These are phyloP conservation scores for Brassica carinata DNA, from an alignment of 345 rosid genomes.

Conservation along the genomic window DNA sequence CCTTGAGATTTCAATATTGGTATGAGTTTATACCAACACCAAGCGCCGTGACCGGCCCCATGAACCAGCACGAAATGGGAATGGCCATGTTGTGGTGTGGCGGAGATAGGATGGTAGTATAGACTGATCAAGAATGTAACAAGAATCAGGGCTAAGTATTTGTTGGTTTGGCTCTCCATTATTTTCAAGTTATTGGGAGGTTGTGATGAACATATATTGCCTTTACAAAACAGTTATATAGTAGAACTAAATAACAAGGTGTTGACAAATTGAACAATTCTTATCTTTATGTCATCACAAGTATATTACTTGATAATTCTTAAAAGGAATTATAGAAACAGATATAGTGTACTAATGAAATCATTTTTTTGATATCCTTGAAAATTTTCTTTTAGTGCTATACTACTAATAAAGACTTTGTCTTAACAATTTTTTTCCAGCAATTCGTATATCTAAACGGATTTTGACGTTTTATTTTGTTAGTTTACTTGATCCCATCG, in stretches of 20 bases:
- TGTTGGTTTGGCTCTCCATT: slow-evolving; percentile 22
- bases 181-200: neutral
- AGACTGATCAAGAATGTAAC: slow-evolving; percentile 18
- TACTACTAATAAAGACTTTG: neutral
- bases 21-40: slow-evolving; percentile 37
- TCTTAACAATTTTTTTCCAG: neutral
- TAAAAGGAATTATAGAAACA: slow-evolving; percentile 14
- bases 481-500: neutral
- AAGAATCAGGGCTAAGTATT: slow-evolving; percentile 1
- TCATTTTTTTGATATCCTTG: slow-evolving; percentile 7
- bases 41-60: slow-evolving; percentile 29
- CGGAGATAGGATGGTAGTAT: neutral
- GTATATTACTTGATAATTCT: neutral
- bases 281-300: slow-evolving; percentile 21
- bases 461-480: neutral
- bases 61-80: slow-evolving; percentile 29
- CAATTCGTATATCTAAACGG: neutral
- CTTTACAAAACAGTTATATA: slow-evolving; percentile 1
- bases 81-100: neutral
- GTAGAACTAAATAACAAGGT: neutral
- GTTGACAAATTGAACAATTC: slow-evolving; percentile 32
- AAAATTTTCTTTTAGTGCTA: neutral
- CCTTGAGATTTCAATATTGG: slow-evolving; percentile 28
- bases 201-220: slow-evolving; percentile 19
- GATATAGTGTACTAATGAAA: slow-evolving; percentile 4